phyloP scores from a whole-genome alignment of 2,329 filamentous ascomycete species.

The Penicillium janthinellum region DNA sequence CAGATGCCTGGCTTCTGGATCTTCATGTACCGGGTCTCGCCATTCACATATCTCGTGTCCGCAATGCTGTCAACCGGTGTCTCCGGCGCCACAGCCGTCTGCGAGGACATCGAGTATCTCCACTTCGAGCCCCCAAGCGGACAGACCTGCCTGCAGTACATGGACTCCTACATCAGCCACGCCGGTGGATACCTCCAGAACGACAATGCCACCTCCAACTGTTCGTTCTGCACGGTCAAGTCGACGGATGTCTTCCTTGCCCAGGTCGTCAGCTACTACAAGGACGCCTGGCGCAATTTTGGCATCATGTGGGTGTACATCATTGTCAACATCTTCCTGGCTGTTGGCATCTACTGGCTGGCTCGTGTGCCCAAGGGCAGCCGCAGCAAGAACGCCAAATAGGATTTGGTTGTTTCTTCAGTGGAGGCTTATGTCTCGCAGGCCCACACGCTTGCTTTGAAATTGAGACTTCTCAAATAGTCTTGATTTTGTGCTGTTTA shows the following conservation, averaged over 20 bases:
- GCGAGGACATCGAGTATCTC: conserved; percentile 36
- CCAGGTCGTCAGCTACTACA: conserved; percentile 45
- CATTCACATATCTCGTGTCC: conserved; percentile 64
- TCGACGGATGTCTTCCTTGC: conserved; percentile 53
- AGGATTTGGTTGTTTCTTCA: background rate
- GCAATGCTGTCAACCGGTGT: conserved; percentile 47
- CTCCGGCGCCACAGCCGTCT: conserved; percentile 33
- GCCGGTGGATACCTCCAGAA: conserved; percentile 49
- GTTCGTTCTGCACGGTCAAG: conserved; percentile 53
- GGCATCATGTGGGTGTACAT: conserved; percentile 70
- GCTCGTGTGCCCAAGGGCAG: conserved; percentile 56
- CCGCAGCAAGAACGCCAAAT: conserved; percentile 24
- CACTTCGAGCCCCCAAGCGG: conserved; percentile 54
- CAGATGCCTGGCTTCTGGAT: conserved; percentile 72
- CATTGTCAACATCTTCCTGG: conserved; percentile 62
- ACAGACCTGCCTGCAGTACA: conserved; percentile 61
- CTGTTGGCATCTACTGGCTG: conserved; percentile 64
- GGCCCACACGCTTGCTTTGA: background rate
- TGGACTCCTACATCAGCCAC: conserved; percentile 43
- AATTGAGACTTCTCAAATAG: background rate
- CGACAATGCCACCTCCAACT: conserved; percentile 47
- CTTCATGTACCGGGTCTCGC: conserved; percentile 72
- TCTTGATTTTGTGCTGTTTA: background rate
- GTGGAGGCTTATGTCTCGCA: no score
- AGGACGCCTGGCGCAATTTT: conserved; percentile 67